Evolutionary conservation across 306 rosid species (phyloP).

Genomic region (Cucurbita ficifolia): DNA sequence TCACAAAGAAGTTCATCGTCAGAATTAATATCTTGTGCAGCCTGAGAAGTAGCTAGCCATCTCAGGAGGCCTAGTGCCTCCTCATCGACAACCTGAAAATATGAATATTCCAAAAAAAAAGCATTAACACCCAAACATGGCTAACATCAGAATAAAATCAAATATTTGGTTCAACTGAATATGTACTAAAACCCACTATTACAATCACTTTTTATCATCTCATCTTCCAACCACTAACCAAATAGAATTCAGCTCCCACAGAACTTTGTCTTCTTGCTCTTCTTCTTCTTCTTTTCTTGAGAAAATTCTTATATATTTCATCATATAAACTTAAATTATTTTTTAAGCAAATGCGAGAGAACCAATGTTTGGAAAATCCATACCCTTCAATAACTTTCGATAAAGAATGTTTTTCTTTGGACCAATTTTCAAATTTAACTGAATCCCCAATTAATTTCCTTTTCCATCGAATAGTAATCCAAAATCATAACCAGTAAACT

Average conservation of each 20-base stretch:
- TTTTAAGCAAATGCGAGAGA: neutral
- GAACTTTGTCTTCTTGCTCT: neutral
- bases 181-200: neutral
- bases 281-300: neutral
- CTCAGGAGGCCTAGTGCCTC: constrained; percentile 63
- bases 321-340: neutral
- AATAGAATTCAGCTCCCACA: neutral
- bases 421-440: too few relatives aligned
- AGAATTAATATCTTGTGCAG: constrained; percentile 53
- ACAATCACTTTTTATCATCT: neutral
- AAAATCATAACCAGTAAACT: too few relatives aligned
- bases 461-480: too few relatives aligned
- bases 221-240: neutral
- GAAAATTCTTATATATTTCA: neutral
- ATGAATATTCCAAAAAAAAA: neutral
- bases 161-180: neutral
- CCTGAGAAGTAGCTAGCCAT: constrained; percentile 86
- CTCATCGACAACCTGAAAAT: constrained; percentile 40
- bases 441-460: too few relatives aligned
- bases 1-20: constrained; percentile 81
- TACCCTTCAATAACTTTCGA: too few relatives aligned
- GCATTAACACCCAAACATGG: neutral
- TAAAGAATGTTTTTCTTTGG: too few relatives aligned
- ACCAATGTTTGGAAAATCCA: neutral
- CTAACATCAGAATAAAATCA: neutral